Conservation (phyloP, 116 monocot species). For the Cymodocea nodosa region DNA sequence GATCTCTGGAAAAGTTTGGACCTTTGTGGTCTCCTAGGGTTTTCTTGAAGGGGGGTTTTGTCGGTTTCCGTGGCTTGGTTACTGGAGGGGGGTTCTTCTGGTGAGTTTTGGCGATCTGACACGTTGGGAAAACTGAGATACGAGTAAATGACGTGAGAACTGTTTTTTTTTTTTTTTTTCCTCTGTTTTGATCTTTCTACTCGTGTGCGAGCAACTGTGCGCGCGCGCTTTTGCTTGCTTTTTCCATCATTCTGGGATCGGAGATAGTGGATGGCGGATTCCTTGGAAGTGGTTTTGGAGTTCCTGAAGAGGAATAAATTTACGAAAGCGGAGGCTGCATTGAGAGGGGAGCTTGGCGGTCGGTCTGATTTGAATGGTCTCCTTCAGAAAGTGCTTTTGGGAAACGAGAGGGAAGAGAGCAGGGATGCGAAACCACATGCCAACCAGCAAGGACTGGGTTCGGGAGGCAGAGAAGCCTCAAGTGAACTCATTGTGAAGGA, state of each 20-base stretch:
- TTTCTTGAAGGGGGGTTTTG: not conserved
- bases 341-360: conserved; percentile 50
- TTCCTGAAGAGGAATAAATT: conserved; percentile 75
- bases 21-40: not conserved
- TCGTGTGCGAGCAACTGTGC: no score
- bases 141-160: not conserved
- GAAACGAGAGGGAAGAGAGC: conserved; percentile 12
- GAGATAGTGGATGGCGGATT: conserved; percentile 45
- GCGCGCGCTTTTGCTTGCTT: not conserved
- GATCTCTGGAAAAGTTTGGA: not conserved
- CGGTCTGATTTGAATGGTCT: conserved; percentile 32
- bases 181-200: not conserved
- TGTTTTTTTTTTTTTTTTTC: not conserved
- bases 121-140: not conserved
- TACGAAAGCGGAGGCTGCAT: conserved; percentile 73
- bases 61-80: not conserved
- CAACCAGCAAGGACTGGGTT: conserved; percentile 6
- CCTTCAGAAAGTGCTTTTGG: conserved; percentile 14
- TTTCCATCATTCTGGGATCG: not conserved
- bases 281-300: conserved; percentile 70
- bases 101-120: no score
- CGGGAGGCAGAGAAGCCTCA: conserved; percentile 27
- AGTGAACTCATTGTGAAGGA: conserved; percentile 93
- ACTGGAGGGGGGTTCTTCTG: no score
- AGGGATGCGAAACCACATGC: conserved; percentile 12